These are phyloP conservation scores for Coprinopsis strossmayeri DNA, from an alignment of 768 basidiomycete genomes.

Conservation along the genomic window DNA sequence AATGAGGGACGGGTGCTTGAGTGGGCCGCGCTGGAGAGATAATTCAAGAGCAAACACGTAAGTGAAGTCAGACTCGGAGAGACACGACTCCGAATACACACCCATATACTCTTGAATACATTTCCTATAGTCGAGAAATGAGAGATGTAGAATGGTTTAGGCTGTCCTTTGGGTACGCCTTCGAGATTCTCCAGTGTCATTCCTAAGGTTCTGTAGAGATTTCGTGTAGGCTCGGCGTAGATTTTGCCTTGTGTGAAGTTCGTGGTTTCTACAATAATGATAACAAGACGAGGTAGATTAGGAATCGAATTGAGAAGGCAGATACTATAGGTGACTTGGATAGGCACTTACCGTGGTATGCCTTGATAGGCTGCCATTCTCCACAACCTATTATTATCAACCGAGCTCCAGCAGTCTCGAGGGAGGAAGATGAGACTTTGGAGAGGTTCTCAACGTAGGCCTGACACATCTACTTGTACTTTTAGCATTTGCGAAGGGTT, in stretches of 20 bases:
- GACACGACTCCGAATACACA: too few species aligned
- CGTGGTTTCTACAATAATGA: slow-evolving; percentile 27
- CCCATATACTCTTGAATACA: background rate
- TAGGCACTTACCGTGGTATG: slow-evolving; percentile 43
- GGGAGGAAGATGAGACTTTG: slow-evolving; percentile 29
- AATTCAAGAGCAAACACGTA: too few species aligned
- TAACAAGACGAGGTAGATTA: background rate
- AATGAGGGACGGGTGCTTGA: too few species aligned
- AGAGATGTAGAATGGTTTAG: slow-evolving; percentile 41
- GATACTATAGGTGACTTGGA: too few species aligned
- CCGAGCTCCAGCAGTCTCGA: slow-evolving; percentile 32
- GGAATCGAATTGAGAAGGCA: too few species aligned
- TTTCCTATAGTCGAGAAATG: background rate
- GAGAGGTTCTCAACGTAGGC: slow-evolving; percentile 43
- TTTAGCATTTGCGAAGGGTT: too few species aligned
- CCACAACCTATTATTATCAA: slow-evolving; percentile 58
- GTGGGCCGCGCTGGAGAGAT: too few species aligned
- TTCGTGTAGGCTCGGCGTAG: slow-evolving; percentile 60
- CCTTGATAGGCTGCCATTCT: slow-evolving; percentile 41
- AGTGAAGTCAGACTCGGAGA: too few species aligned
- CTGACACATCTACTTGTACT: slow-evolving; percentile 27
- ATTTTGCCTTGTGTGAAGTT: slow-evolving; percentile 36
- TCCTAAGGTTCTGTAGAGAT: slow-evolving; percentile 53
- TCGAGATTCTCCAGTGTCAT: slow-evolving; percentile 47
- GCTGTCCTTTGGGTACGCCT: slow-evolving; percentile 36